These are phyloP conservation scores for Rhizophora apiculata DNA, from an alignment of 345 rosid species.

Conservation along the genomic window DNA sequence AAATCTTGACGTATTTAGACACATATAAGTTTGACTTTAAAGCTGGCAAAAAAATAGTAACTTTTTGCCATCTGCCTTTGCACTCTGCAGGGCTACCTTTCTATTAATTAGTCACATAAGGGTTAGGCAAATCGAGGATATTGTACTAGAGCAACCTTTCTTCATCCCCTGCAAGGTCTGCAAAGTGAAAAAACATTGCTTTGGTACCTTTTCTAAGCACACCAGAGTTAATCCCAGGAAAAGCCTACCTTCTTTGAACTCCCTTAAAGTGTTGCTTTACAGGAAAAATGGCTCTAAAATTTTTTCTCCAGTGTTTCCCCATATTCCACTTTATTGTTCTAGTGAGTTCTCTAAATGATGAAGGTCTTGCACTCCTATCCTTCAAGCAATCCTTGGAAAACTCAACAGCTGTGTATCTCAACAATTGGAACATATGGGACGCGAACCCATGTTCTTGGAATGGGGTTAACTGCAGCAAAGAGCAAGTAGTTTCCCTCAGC, in stretches of 20 bases:
- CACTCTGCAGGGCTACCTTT: constrained; percentile 8
- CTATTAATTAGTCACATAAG: neutral
- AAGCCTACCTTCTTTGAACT: neutral
- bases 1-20: too few relatives aligned
- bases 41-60: too few relatives aligned
- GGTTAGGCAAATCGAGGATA: neutral
- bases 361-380: constrained; percentile 30
- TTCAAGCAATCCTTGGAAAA: constrained; percentile 19
- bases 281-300: constrained; percentile 31
- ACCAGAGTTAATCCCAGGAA: constrained; percentile 1
- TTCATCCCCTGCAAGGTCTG: neutral
- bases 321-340: constrained; percentile 18
- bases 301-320: constrained; percentile 29
- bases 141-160: neutral
- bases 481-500: constrained; percentile 9
- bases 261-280: constrained; percentile 14
- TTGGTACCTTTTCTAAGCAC: neutral
- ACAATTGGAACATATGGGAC: constrained; percentile 22
- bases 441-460: constrained; percentile 24
- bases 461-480: constrained; percentile 20
- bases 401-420: neutral
- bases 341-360: constrained; percentile 40
- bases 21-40: too few relatives aligned
- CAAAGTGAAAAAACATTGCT: neutral
- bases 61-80: neutral